These are phyloP conservation scores for Paecilomyces dactylethromorphus DNA, from an alignment of 2,329 filamentous ascomycete genomes.

Conservation along the genomic window DNA sequence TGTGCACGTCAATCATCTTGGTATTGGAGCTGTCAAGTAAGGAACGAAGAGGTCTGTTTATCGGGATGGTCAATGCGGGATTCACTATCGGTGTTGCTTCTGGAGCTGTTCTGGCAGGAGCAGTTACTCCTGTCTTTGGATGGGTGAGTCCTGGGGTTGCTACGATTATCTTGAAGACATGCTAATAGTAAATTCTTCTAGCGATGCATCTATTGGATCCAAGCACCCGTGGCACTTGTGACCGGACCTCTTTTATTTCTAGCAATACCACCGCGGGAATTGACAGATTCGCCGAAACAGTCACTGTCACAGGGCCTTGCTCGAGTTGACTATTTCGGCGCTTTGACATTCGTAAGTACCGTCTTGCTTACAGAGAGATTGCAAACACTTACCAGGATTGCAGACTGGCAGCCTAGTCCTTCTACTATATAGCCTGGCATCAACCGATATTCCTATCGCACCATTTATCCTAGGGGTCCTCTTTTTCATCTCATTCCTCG, in stretches of 20 bases:
- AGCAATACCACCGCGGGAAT: slow-evolving; percentile 52
- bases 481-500: slow-evolving; percentile 51
- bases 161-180: not conserved
- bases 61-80: slow-evolving; percentile 67
- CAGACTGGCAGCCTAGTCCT: slow-evolving; percentile 60
- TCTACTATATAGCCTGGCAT: slow-evolving; percentile 64
- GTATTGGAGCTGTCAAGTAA: slow-evolving; percentile 66
- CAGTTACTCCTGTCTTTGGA: slow-evolving; percentile 56
- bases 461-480: slow-evolving; percentile 56
- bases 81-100: slow-evolving; percentile 66
- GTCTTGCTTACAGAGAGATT: not conserved
- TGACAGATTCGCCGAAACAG: slow-evolving; percentile 30
- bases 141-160: slow-evolving; percentile 51
- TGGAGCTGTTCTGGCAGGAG: slow-evolving; percentile 64
- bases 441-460: slow-evolving; percentile 52
- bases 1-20: slow-evolving; percentile 68
- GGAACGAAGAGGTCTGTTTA: slow-evolving; percentile 62
- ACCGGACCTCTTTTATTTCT: slow-evolving; percentile 58
- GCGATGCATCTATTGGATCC: slow-evolving; percentile 67
- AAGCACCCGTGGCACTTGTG: slow-evolving; percentile 58
- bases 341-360: slow-evolving; percentile 54
- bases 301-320: slow-evolving; percentile 50
- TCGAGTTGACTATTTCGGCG: slow-evolving; percentile 69
- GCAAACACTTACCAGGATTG: not conserved
- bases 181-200: slow-evolving; percentile 20